Base-by-base conservation (phyloP, 495 filamentous ascomycete genomes). In the Hyphodiscus hymeniophilus region DNA sequence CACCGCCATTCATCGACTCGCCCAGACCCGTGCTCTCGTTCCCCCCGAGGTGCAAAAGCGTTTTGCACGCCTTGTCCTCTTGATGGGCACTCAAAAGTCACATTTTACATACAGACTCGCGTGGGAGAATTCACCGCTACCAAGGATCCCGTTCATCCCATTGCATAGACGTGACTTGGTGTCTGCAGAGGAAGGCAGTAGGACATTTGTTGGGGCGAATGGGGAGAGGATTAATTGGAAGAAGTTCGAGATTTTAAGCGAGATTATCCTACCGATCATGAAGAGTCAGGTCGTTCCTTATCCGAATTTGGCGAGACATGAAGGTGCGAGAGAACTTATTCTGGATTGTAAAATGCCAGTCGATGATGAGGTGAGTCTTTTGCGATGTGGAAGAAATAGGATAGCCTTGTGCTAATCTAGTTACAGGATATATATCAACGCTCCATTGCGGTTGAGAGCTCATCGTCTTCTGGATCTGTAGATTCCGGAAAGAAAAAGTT, bases 211-310 rank as follows among this genome's bases (percentile, higher is more conserved):
- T 8, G 82, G 81, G 17, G 76, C 84, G 18, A 79, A 84, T 48
- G 74, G 70, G 15, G 80, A 84, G 48, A 74, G 85, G 33, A 87
- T 98, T 59, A 97, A 96, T 60, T 98, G 92, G 92, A 89, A 84
- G 68, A 98, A 98, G 59, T 97, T 97, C 55, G 89, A 97, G 68
- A 84, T 98, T 16, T 82, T 97, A 68, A 88, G 89, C 3, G 90
- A 96, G 48, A 84, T 95, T 20, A 75, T 98, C 42, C 74, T 94
- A 43, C 84, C 85, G 3, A 84, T 98, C 31, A 89, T 94, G 71
- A 81, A 80, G 63, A 94, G 89, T 62, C 92, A 96, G 67, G 82
- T 82, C 28, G 82, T 77, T 34, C 84, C 91, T 13, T 95, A 95
- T 58, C 74, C 78, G 46, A 77, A 82, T 48, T 64, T 94, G 45